Percentiles rank a stretch among this genome's conserved stretches.
Evolutionary conservation across 2,329 filamentous ascomycete genomes (phyloP).

Genomic region (Lomentospora prolificans): DNA sequence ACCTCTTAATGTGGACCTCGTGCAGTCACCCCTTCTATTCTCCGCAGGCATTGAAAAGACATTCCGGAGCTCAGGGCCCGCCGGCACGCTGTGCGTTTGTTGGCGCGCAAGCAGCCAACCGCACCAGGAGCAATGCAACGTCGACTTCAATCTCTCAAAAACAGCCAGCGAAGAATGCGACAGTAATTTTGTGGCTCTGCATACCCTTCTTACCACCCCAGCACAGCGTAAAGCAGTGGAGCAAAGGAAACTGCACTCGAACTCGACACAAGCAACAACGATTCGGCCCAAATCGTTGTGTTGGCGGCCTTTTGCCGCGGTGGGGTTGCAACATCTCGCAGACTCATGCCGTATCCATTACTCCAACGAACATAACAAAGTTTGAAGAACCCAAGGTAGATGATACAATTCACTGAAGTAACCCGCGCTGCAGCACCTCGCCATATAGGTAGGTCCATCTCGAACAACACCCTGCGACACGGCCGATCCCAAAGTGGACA

Average conservation of each 20-base stretch:
- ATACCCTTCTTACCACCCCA: not conserved
- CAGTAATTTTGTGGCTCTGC: not conserved
- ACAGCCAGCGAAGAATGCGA: not conserved
- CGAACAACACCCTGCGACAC: not conserved
- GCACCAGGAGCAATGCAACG: not conserved
- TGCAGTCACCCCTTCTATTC: not conserved
- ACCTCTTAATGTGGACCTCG: not conserved
- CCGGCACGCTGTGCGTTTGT: not conserved
- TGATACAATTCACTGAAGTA: not conserved
- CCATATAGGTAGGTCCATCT: not conserved
- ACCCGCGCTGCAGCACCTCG: not conserved
- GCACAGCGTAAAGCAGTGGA: too few species aligned
- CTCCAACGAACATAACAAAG: not conserved
- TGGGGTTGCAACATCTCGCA: not conserved
- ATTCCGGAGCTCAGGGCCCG: slow-evolving; percentile 3
- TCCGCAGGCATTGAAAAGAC: not conserved
- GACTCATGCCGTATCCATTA: not conserved
- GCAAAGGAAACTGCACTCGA: too few species aligned
- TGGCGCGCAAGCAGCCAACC: not conserved
- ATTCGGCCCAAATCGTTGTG: not conserved
- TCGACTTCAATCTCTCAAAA: not conserved
- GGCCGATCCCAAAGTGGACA: not conserved
- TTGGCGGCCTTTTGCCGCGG: not conserved
- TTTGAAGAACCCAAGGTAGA: not conserved
- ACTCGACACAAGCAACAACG: too few species aligned